phyloP scores from a whole-genome alignment of 2,329 filamentous ascomycete genomes.

The Claviceps arundinis region DNA sequence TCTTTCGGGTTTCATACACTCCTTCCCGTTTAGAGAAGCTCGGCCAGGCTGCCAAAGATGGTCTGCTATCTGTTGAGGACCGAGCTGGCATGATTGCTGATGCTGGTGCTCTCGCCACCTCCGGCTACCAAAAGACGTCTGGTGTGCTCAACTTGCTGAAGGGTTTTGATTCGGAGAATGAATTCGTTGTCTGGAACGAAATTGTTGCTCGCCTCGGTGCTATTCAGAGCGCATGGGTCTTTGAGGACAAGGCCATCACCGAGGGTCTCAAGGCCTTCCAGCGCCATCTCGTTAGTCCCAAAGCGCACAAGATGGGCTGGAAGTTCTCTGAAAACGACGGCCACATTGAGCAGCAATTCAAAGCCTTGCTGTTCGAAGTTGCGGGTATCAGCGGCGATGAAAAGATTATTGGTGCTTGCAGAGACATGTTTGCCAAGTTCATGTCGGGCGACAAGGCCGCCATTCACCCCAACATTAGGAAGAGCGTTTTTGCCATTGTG shows the following conservation, averaged over 20 bases:
- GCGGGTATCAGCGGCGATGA: constrained; percentile 74
- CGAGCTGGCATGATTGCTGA: constrained; percentile 91
- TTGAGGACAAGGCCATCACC: constrained; percentile 57
- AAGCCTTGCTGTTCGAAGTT: constrained; percentile 74
- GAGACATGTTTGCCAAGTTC: constrained; percentile 84
- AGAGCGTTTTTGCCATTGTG: constrained; percentile 73
- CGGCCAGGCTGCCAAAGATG: constrained; percentile 63
- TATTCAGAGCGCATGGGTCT: constrained; percentile 74
- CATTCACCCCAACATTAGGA: constrained; percentile 82
- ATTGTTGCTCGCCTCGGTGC: constrained; percentile 65
- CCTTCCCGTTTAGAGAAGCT: constrained; percentile 77
- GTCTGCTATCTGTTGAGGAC: constrained; percentile 71
- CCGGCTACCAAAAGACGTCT: constrained; percentile 88
- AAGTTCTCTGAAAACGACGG: constrained; percentile 71
- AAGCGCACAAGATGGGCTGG: constrained; percentile 83
- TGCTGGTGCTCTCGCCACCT: constrained; percentile 75
- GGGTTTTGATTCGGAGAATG: constrained; percentile 67
- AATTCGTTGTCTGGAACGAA: constrained; percentile 93
- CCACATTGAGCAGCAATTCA: constrained; percentile 89
- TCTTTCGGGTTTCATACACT: constrained; percentile 82
- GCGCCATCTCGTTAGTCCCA: constrained; percentile 59
- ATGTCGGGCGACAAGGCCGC: constrained; percentile 64
- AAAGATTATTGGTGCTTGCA: constrained; percentile 62
- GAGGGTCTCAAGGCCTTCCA: constrained; percentile 77
- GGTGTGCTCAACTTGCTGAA: constrained; percentile 76